Percentiles rank a stretch among this genome's conserved stretches.
Evolutionary conservation across 2,329 filamentous ascomycete genomes (phyloP).

Genomic region (Diaporthe sp.): DNA sequence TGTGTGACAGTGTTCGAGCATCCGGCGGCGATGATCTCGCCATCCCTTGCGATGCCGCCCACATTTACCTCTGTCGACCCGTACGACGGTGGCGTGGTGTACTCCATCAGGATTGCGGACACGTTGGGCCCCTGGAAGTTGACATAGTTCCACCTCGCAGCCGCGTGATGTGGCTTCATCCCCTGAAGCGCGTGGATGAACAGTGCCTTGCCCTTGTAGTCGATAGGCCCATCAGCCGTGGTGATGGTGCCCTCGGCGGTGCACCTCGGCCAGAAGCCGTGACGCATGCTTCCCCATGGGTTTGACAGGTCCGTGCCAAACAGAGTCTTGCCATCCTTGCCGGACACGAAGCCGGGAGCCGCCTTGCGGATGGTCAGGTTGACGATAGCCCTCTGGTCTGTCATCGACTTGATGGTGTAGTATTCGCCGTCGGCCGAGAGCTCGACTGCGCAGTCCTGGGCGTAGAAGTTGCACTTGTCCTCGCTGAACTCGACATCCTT

Average conservation of each 20-base stretch:
- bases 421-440: slow-evolving; percentile 85
- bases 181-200: slow-evolving; percentile 92
- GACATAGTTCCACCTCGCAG: slow-evolving; percentile 92
- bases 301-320: slow-evolving; percentile 89
- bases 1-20: slow-evolving; percentile 77
- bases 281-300: slow-evolving; percentile 94
- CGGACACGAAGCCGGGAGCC: slow-evolving; percentile 86
- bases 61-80: slow-evolving; percentile 87
- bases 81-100: slow-evolving; percentile 93
- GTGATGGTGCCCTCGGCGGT: slow-evolving; percentile 85
- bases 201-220: slow-evolving; percentile 84
- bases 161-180: slow-evolving; percentile 99
- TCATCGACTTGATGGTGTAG: slow-evolving; percentile 92
- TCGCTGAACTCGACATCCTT: slow-evolving; percentile 87
- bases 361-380: slow-evolving; percentile 85
- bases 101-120: slow-evolving; percentile 96
- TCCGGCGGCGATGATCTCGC: slow-evolving; percentile 82
- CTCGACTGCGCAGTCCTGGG: slow-evolving; percentile 86
- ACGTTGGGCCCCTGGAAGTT: slow-evolving; percentile 90
- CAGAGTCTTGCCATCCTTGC: slow-evolving; percentile 85
- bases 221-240: slow-evolving; percentile 83
- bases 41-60: slow-evolving; percentile 85
- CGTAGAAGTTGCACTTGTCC: slow-evolving; percentile 86
- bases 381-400: slow-evolving; percentile 84
- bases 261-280: slow-evolving; percentile 95